Conservation (phyloP, 2,329 filamentous ascomycete genomes). For the Cordyceps tenuipes region DNA sequence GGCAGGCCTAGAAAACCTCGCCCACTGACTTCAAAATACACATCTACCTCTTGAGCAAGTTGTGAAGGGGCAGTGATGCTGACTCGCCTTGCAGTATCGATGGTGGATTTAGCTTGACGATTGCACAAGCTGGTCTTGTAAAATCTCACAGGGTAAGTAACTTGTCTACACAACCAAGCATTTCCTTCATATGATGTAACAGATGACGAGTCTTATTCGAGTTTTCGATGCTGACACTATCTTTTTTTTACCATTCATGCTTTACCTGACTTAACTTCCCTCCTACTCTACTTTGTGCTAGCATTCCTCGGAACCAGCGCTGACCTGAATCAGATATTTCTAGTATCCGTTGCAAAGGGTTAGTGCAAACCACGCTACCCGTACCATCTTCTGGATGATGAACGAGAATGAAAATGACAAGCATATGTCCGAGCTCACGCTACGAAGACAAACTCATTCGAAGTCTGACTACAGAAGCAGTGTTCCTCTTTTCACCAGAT, state of each 20-base stretch:
- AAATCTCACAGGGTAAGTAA: not conserved
- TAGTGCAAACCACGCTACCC: slow-evolving; percentile 11
- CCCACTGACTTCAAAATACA: slow-evolving; percentile 68
- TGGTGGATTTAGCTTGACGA: not conserved
- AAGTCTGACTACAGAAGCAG: slow-evolving; percentile 12
- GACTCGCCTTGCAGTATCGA: not conserved
- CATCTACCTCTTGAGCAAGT: not conserved
- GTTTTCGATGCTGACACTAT: slow-evolving; percentile 62
- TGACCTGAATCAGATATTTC: slow-evolving; percentile 19
- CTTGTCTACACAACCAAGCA: slow-evolving; percentile 4
- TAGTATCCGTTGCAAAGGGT: slow-evolving; percentile 9
- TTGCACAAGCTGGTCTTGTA: not conserved
- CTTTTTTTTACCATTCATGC: slow-evolving; percentile 67
- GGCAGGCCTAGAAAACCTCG: slow-evolving; percentile 99
- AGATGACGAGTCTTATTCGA: slow-evolving; percentile 77
- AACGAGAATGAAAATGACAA: slow-evolving; percentile 81
- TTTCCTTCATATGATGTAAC: slow-evolving; percentile 32
- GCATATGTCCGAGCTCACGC: slow-evolving; percentile 88
- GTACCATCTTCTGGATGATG: slow-evolving; percentile 53
- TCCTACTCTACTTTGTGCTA: slow-evolving; percentile 11
- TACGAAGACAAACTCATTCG: slow-evolving; percentile 32
- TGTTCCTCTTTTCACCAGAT: not conserved
- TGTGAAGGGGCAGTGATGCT: not conserved
- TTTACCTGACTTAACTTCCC: slow-evolving; percentile 33
- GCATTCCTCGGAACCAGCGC: slow-evolving; percentile 16